Conservation (phyloP, 2,329 filamentous ascomycete species). For the Rosellinia necatrix region DNA sequence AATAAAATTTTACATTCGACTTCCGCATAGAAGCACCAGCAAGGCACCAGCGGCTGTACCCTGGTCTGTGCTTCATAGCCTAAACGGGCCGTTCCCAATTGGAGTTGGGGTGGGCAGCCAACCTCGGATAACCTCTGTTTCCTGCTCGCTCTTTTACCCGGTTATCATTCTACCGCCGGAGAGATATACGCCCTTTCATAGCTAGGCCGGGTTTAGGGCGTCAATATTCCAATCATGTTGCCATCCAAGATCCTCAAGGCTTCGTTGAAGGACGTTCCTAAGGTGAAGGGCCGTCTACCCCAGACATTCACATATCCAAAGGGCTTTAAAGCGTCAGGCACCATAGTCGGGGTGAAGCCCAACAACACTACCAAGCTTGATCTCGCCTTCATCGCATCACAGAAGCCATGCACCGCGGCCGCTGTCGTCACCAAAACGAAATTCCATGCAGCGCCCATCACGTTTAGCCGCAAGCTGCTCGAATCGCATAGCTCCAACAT, state of each 20-base stretch:
- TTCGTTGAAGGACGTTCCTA: slow-evolving; percentile 23
- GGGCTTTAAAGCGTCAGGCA: slow-evolving; percentile 85
- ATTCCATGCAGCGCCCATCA: slow-evolving; percentile 95
- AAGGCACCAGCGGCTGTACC: slow-evolving; percentile 3
- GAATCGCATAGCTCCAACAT: slow-evolving; percentile 69
- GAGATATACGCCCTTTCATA: not conserved
- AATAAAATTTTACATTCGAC: no score
- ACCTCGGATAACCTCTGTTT: not conserved
- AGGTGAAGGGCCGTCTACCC: slow-evolving; percentile 75
- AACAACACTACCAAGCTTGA: slow-evolving; percentile 91
- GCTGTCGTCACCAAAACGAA: slow-evolving; percentile 98
- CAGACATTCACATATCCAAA: slow-evolving; percentile 83
- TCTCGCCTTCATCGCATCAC: slow-evolving; percentile 84
- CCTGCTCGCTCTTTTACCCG: not conserved
- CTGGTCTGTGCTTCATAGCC: slow-evolving; percentile 22
- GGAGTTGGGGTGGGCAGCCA: slow-evolving; percentile 4
- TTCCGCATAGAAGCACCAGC: no score
- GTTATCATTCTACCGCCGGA: not conserved
- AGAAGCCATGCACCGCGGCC: slow-evolving; percentile 81
- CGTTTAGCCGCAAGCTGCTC: slow-evolving; percentile 76
- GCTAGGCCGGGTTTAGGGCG: slow-evolving; percentile 1
- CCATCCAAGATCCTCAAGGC: slow-evolving; percentile 22
- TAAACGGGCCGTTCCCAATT: slow-evolving; percentile 15
- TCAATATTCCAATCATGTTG: slow-evolving; percentile 10
- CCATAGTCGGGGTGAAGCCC: slow-evolving; percentile 91